These are phyloP conservation scores for Harringtonia aguacate DNA, from an alignment of 2,329 filamentous ascomycete genomes.

Conservation along the genomic window DNA sequence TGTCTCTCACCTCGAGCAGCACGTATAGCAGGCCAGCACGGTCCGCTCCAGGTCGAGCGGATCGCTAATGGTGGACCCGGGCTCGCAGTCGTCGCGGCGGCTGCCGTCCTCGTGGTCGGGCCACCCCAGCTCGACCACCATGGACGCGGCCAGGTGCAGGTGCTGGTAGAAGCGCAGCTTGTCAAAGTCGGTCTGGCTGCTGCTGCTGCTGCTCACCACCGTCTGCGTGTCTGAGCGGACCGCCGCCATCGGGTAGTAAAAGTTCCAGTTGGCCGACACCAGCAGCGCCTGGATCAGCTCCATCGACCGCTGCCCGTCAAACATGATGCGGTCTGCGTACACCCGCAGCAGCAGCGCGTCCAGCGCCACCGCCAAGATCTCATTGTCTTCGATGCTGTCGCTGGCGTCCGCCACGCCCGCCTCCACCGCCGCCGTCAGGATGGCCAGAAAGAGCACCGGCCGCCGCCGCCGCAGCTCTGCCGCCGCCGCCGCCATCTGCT, in stretches of 20 bases:
- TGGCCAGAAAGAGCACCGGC: constrained; percentile 8
- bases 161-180: constrained; percentile 8
- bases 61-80: no score
- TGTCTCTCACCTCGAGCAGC: constrained; percentile 1
- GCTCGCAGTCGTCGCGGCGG: no score
- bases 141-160: constrained; percentile 5
- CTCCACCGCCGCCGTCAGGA: constrained; percentile 5
- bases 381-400: background rate
- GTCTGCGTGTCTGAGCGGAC: no score
- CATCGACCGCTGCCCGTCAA: constrained; percentile 4
- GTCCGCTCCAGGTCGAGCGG: constrained; percentile 6
- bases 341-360: constrained; percentile 4
- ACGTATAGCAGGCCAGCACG: constrained; percentile 7
- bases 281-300: constrained; percentile 11
- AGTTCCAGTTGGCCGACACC: constrained; percentile 10
- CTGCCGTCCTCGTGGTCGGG: background rate
- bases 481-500: background rate
- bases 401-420: background rate
- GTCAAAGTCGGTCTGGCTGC: background rate
- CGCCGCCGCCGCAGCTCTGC: constrained; percentile 1
- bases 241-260: background rate
- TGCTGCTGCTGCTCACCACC: background rate
- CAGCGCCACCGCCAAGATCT: constrained; percentile 1
- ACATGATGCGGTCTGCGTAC: constrained; percentile 7
- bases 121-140: constrained; percentile 6